phyloP scores from a whole-genome alignment of 1,139 yeast species.

The Hansenula sp. region DNA sequence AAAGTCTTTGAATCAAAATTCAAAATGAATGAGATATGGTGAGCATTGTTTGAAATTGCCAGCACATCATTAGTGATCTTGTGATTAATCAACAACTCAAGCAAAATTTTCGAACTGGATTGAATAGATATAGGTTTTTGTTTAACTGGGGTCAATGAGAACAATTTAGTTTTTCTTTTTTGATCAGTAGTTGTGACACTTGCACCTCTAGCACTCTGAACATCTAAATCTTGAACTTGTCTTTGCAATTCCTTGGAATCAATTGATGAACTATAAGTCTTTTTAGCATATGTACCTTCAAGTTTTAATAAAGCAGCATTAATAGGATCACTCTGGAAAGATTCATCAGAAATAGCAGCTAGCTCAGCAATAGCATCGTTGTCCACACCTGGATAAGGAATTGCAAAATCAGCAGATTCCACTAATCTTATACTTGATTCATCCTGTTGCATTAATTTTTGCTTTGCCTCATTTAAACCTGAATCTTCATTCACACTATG shows the following conservation, averaged over 20 bases:
- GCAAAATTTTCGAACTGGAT: conserved; percentile 18
- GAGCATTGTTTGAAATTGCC: conserved; percentile 19
- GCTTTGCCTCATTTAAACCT: conserved; percentile 3
- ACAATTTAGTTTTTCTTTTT: conserved; percentile 30
- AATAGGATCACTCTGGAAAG: conserved; percentile 66
- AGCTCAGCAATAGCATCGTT: conserved; percentile 60
- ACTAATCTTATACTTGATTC: conserved; percentile 5
- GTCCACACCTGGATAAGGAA: conserved; percentile 59
- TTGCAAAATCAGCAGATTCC: conserved; percentile 28
- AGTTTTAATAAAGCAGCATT: conserved; percentile 68
- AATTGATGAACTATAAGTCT: conserved; percentile 7
- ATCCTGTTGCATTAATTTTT: conserved; percentile 3
- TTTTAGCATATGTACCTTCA: conserved; percentile 53
- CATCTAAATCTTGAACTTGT: conserved; percentile 27
- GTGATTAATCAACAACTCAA: conserved; percentile 19
- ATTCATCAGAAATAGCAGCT: conserved; percentile 79
- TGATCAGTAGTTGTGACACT: conserved; percentile 29
- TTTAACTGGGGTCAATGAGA: conserved; percentile 20
- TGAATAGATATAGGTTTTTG: conserved; percentile 17
- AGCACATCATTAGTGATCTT: conserved; percentile 17
- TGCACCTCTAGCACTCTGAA: conserved; percentile 25
- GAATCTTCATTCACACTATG: conserved; percentile 3
- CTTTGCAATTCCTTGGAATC: conserved; percentile 20
- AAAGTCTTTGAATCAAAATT: conserved; percentile 61
- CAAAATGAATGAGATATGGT: conserved; percentile 77